Evolutionary conservation across 2,329 filamentous ascomycete genomes (phyloP), one percentile per base, ranked within the genome.

Genomic region (Lachnum nothofagi): DNA sequence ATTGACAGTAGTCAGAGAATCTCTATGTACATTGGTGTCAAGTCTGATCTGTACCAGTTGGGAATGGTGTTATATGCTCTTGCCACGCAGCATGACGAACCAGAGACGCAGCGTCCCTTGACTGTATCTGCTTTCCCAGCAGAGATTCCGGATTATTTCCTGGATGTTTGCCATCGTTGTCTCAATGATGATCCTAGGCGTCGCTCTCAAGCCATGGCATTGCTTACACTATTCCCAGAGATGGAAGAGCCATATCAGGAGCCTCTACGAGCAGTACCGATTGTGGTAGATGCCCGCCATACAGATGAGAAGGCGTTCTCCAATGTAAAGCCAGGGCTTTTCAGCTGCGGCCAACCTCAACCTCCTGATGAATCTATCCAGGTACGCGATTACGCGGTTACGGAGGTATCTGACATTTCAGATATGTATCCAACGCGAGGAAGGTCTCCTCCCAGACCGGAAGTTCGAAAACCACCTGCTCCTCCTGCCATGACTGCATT

Each of bases 21-120:
- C 45, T 86, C 88, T 39, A 95, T 97, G 85, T 96, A 95, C 63
- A 97, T 98, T 64, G 91, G 93, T 10, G 90, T 96, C 65, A 98
- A 98, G 69, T 95, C 91, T 0, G 93, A 98, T 68, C 74, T 98
- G 1, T 98, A 86, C 63, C 93, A 98, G 68, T 77, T 97, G 4
- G 93, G 93, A 4, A 98, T 98, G 93, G 62, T 95, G 2, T 72
- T 98, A 2, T 98, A 91, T 89, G 89, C 88, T 19, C 72, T 98
- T 39, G 91, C 89, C 1, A 86, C 85, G 63, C 80, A 91, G 57
- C 81, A 91, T 48, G 91, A 97, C 61, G 91, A 97, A 62, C 93
- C 93, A 1, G 93, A 97, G 65, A 76, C 80, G 17, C 83, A 86
- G 51, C 78, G 88, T 17, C 91, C 91, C 0, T 69, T 95, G 51